Evolutionary conservation across 2,329 filamentous ascomycete genomes (phyloP).

Genomic region (Alternaria arborescens): DNA sequence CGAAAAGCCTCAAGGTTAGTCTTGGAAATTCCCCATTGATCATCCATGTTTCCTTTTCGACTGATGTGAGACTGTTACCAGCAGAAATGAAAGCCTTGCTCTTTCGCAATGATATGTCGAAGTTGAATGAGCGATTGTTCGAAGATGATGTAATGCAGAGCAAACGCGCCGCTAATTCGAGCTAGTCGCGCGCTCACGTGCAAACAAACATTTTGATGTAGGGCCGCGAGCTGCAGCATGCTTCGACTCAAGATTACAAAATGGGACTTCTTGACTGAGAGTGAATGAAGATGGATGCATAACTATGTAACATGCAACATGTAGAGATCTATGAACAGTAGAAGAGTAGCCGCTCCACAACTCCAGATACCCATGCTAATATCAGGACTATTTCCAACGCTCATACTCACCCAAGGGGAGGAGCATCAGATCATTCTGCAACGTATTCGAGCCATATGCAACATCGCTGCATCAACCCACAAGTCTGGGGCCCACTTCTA

Average conservation of each 20-base stretch:
- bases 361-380: background rate
- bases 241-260: background rate
- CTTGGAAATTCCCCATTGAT: background rate
- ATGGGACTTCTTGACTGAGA: background rate
- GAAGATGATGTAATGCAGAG: background rate
- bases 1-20: conserved; percentile 27
- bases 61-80: background rate
- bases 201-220: background rate
- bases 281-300: background rate
- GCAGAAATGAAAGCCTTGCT: background rate
- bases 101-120: background rate
- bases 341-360: background rate
- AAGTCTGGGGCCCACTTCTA: background rate
- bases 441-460: background rate
- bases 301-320: background rate
- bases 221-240: background rate
- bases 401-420: background rate
- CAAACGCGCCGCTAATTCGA: background rate
- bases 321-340: background rate
- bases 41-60: background rate
- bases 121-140: background rate
- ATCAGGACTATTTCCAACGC: background rate
- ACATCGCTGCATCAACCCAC: background rate
- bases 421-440: background rate
- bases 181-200: conserved; percentile 6